Percentiles rank a stretch among this genome's conserved stretches.
Evolutionary conservation across 2,329 filamentous ascomycete genomes (phyloP).

Genomic region (Fusarium verticillioides): DNA sequence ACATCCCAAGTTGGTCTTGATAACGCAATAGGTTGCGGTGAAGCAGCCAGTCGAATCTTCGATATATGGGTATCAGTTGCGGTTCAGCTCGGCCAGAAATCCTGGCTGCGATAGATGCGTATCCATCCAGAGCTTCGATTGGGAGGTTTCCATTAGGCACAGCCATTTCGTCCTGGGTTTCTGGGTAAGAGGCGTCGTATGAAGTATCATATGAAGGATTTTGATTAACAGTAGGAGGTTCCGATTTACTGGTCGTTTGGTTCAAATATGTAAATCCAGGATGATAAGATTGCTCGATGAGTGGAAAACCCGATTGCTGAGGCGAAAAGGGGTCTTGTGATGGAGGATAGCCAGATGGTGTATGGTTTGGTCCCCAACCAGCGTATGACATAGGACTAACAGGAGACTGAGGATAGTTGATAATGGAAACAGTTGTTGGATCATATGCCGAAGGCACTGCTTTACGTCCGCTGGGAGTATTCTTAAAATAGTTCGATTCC

Average conservation of each 20-base stretch:
- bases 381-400: conserved; percentile 4
- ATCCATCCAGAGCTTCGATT: conserved; percentile 62
- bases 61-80: conserved; percentile 73
- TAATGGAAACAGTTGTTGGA: conserved; percentile 3
- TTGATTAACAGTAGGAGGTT: neutral
- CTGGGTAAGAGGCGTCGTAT: conserved; percentile 8
- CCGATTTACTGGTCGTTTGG: neutral
- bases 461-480: conserved; percentile 11
- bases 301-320: conserved; percentile 8
- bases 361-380: conserved; percentile 21
- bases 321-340: conserved; percentile 13
- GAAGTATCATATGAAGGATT: neutral
- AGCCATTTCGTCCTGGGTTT: conserved; percentile 25
- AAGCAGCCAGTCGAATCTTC: conserved; percentile 83
- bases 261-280: conserved; percentile 10
- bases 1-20: conserved; percentile 84
- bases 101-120: conserved; percentile 70
- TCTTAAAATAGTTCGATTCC: conserved; percentile 26
- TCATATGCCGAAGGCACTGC: conserved; percentile 2
- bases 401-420: conserved; percentile 26
- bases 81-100: conserved; percentile 51
- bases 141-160: conserved; percentile 50
- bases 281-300: conserved; percentile 14
- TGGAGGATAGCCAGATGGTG: conserved; percentile 27
- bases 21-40: conserved; percentile 84